These are phyloP conservation scores for Ajuga chamaepitys DNA, from an alignment of 257 asterid species.

Conservation along the genomic window DNA sequence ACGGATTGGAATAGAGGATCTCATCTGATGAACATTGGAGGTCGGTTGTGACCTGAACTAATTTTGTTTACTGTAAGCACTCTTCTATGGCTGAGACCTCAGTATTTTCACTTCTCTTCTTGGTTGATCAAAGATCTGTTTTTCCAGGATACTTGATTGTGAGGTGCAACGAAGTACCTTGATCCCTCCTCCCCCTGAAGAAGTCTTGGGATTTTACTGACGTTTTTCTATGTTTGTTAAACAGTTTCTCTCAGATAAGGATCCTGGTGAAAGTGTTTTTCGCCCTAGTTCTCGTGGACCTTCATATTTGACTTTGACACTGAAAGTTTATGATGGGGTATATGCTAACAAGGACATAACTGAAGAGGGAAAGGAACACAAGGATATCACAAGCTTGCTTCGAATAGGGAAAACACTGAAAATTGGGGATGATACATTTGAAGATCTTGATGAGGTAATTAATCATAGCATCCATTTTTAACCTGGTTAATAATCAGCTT, in stretches of 20 bases:
- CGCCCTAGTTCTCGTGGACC: constrained; percentile 97
- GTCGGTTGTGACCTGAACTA: not conserved
- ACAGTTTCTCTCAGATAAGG: constrained; percentile 78
- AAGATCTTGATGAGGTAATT: constrained; percentile 93
- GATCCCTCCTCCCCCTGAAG: not conserved
- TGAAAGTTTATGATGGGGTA: constrained; percentile 70
- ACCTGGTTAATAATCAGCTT: not conserved
- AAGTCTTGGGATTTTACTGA: not conserved
- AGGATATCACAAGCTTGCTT: constrained; percentile 89
- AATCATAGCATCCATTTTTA: not conserved
- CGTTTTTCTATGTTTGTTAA: constrained; percentile 2
- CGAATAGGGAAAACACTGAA: constrained; percentile 86
- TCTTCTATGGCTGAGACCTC: not conserved
- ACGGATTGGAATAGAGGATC: too few relatives aligned
- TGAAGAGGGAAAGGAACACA: constrained; percentile 91
- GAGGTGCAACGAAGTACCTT: not conserved
- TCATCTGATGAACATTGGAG: not conserved
- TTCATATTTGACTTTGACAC: constrained; percentile 68
- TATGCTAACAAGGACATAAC: constrained; percentile 85
- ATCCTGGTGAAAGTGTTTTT: constrained; percentile 81
- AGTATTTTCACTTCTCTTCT: not conserved
- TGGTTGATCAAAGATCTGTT: not conserved
- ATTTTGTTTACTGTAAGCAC: not conserved
- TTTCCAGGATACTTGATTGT: not conserved
- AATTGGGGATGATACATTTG: constrained; percentile 96